A percentile compares a stretch with the other conserved stretches of the same genome.
phyloP scores from a whole-genome alignment of 352 stramenopile genomes.

The Globisporangium echinulatum region DNA sequence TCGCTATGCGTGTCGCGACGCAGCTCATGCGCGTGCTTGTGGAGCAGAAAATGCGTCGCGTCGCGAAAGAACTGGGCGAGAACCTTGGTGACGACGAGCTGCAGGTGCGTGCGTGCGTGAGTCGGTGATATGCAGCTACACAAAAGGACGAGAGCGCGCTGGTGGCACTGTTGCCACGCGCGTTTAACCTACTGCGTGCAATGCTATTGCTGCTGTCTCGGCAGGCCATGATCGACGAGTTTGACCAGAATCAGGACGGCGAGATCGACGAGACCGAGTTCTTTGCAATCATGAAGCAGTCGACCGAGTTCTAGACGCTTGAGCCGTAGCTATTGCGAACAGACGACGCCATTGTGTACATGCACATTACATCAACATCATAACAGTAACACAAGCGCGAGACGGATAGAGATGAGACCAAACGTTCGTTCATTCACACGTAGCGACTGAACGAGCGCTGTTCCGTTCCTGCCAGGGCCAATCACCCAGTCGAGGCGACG shows the following conservation, averaged over 20 bases:
- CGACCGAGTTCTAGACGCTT: constrained; percentile 48
- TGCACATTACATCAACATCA: background rate
- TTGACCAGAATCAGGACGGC: constrained; percentile 91
- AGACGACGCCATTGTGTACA: background rate
- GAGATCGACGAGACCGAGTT: constrained; percentile 90
- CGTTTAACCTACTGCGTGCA: background rate
- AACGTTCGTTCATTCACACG: constrained; percentile 1
- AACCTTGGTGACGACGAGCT: constrained; percentile 90
- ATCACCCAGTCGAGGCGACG: constrained; percentile 9
- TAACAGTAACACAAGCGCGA: constrained; percentile 7
- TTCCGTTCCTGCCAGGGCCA: constrained; percentile 14
- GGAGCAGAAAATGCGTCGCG: constrained; percentile 85
- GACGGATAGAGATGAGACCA: background rate
- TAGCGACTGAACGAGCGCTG: background rate
- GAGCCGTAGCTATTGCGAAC: background rate
- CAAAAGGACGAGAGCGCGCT: no score
- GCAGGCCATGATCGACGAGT: constrained; percentile 94
- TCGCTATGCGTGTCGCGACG: no score
- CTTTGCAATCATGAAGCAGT: constrained; percentile 86
- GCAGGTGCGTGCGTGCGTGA: constrained; percentile 22
- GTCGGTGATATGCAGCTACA: no score
- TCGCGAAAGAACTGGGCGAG: constrained; percentile 91
- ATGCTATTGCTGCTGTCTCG: background rate
- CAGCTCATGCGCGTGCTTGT: background rate
- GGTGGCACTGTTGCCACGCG: no score